Conservation (phyloP, 2,329 filamentous ascomycete species). For the Colletotrichum incanum region DNA sequence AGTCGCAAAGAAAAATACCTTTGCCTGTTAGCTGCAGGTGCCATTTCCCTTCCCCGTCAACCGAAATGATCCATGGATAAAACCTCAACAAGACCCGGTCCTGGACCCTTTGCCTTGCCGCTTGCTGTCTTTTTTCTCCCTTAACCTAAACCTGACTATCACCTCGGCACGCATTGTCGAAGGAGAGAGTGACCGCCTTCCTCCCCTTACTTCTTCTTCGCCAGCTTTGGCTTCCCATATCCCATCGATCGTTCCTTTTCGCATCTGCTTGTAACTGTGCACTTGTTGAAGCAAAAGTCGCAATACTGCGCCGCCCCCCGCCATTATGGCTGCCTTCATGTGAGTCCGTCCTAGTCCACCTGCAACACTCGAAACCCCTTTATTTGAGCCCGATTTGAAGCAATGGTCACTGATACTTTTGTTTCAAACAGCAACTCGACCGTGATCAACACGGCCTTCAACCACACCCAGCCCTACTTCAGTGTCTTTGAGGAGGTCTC, state of each 20-base stretch:
- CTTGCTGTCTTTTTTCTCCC: conserved; percentile 29
- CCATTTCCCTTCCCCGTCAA: conserved; percentile 43
- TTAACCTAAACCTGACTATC: conserved; percentile 20
- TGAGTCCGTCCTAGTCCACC: conserved; percentile 16
- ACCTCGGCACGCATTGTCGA: conserved; percentile 34
- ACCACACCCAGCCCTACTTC: conserved; percentile 67
- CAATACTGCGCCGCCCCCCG: conserved; percentile 26
- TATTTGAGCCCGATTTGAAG: conserved; percentile 14
- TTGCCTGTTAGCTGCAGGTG: conserved; percentile 20
- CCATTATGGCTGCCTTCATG: conserved; percentile 41
- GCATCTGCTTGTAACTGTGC: background rate
- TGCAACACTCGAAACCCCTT: background rate
- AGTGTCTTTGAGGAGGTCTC: conserved; percentile 75
- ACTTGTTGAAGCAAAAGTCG: conserved; percentile 20
- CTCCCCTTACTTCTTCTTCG: conserved; percentile 23
- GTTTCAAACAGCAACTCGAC: conserved; percentile 65
- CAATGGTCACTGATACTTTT: conserved; percentile 26
- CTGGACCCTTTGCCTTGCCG: conserved; percentile 36
- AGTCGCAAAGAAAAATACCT: conserved; percentile 2
- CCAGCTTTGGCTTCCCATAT: conserved; percentile 17
- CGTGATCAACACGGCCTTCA: conserved; percentile 59
- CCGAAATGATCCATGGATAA: conserved; percentile 46
- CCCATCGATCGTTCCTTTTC: conserved; percentile 12
- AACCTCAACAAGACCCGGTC: conserved; percentile 44
- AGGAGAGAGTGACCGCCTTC: conserved; percentile 8